Base-by-base conservation (phyloP, 306 rosid species). In the Cicer arietinum region DNA sequence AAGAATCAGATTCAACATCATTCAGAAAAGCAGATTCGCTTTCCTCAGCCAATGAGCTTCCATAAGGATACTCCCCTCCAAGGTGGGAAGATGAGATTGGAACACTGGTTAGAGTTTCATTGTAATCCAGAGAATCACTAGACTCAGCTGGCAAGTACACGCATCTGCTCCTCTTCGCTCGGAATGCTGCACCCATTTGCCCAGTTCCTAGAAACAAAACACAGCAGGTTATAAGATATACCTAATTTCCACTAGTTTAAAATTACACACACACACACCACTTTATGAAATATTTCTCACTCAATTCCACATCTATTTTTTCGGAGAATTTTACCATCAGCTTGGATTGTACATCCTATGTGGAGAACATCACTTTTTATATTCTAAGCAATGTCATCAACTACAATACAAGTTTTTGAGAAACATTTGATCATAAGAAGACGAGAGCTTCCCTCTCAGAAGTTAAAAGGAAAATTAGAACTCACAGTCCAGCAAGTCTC, bases 41-140 rank as follows among this genome's bases (percentile, higher is more conserved):
- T 77, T 81, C 98, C 51, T 84, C 96, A 50, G 81, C 85, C 84
- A 89, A 72, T 61, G 90, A 82, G 77, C 80, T 78, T 18, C 83
- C 79, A 77, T 83, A 83, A 62, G 77, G 70, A 80, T 57, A 79
- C 69, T 86, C 81, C 45, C 67, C 51, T 71, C 88, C 91, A 43
- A 71, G 70, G 12, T 87, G 91, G 66, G 89, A 83, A 78, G 87
- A 76, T 61, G 93, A 52, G 73, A 80, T 79, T 70, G 85, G 95
- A 72, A 80, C 66, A 77, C 81, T 88, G 70, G 86, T 62, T 63
- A 76, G 78, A 81, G 83, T 52, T 77, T 87, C 92, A 80, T 81
- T 91, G 73, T 82, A 83, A 67, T 86, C 96, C 67, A 92, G 78
- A 25, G 96, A 94, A 81, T 90, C 96, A 81, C 89, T 82, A 82